Percentiles rank a stretch among this genome's conserved stretches.
These are phyloP conservation scores for Hawksworthiomyces lignivorus DNA, from an alignment of 2,329 filamentous ascomycete genomes.

Conservation along the genomic window DNA sequence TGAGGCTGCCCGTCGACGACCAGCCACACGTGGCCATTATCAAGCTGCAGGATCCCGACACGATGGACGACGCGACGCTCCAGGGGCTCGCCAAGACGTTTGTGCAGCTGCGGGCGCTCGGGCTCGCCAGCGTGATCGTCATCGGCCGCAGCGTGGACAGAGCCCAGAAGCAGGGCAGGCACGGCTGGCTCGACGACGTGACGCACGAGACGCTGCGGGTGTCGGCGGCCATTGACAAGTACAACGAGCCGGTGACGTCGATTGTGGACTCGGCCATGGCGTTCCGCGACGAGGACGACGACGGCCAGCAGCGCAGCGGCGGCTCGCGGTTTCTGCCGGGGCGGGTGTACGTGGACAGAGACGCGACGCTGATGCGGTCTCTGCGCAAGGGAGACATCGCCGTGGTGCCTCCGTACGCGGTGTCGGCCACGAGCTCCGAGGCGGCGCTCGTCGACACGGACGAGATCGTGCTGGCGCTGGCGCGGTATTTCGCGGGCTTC, in stretches of 20 bases:
- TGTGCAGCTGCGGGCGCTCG: conserved; percentile 72
- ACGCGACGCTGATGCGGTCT: conserved; percentile 54
- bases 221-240: conserved; percentile 64
- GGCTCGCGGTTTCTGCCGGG: conserved; percentile 27
- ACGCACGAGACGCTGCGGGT: conserved; percentile 64
- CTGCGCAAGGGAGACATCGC: conserved; percentile 62
- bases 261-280: conserved; percentile 53
- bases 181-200: conserved; percentile 28
- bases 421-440: conserved; percentile 31
- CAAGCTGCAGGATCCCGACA: conserved; percentile 69
- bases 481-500: conserved; percentile 65
- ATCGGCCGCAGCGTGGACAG: conserved; percentile 53
- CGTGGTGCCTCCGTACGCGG: conserved; percentile 51
- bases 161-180: conserved; percentile 22
- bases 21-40: conserved; percentile 71
- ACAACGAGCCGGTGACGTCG: conserved; percentile 60
- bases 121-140: conserved; percentile 74
- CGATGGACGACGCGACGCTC: conserved; percentile 60
- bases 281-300: conserved; percentile 17
- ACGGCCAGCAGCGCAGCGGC: conserved; percentile 9
- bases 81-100: conserved; percentile 75
- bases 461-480: conserved; percentile 69
- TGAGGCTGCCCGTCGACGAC: conserved; percentile 25
- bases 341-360: conserved; percentile 33
- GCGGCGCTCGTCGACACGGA: conserved; percentile 35